These are phyloP conservation scores for Nepenthes alata DNA, from an alignment of 179 eudicot genomes.

Conservation along the genomic window DNA sequence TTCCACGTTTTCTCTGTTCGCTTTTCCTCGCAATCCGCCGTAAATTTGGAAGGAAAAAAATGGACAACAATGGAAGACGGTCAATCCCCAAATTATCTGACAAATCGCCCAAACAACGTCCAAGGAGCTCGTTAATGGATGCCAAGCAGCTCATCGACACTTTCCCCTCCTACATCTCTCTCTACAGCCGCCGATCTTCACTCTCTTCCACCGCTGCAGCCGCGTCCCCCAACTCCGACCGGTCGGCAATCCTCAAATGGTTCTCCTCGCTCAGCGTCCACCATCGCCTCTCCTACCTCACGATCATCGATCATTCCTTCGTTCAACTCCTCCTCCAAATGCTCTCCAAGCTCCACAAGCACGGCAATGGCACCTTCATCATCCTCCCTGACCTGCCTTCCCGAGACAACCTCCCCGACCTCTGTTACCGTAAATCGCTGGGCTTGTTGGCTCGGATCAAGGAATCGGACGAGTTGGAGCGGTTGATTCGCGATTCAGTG, in stretches of 20 bases:
- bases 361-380: constrained; percentile 48
- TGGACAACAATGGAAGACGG: background rate
- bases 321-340: constrained; percentile 51
- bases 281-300: constrained; percentile 64
- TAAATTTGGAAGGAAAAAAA: background rate
- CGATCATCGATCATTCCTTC: constrained; percentile 43
- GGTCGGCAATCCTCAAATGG: constrained; percentile 55
- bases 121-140: constrained; percentile 17
- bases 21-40: no score
- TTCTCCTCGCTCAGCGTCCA: constrained; percentile 53
- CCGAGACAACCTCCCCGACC: constrained; percentile 28
- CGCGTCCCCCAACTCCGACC: constrained; percentile 23
- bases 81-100: constrained; percentile 1
- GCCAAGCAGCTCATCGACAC: constrained; percentile 55
- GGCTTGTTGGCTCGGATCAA: constrained; percentile 49
- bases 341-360: constrained; percentile 27
- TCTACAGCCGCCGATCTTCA: constrained; percentile 31
- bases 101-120: background rate
- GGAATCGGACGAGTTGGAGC: constrained; percentile 22
- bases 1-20: no score
- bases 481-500: constrained; percentile 20
- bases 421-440: constrained; percentile 48
- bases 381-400: constrained; percentile 59
- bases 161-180: constrained; percentile 80
- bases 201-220: constrained; percentile 5